phyloP scores from a whole-genome alignment of 192 early-diverging fungal genomes.

The Bifiguratus adelaidae region DNA sequence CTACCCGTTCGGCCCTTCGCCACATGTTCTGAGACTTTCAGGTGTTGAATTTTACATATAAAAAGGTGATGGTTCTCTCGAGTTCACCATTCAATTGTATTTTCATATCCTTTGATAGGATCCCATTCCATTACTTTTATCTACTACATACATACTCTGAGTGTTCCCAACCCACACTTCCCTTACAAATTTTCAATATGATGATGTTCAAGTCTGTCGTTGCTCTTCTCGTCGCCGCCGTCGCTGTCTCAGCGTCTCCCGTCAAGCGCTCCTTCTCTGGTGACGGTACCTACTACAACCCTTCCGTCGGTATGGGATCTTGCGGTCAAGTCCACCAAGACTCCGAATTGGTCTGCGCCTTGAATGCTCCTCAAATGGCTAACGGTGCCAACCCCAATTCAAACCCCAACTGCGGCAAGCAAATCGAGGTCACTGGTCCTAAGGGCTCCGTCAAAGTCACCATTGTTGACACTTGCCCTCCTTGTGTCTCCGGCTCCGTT shows the following conservation, averaged over 20 bases:
- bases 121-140: not conserved
- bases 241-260: not conserved
- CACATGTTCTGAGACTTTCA: too few relatives aligned
- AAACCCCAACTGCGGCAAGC: conserved; percentile 37
- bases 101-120: too few relatives aligned
- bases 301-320: conserved; percentile 42
- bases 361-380: conserved; percentile 43
- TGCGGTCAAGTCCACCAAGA: conserved; percentile 36
- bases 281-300: conserved; percentile 43
- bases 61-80: too few relatives aligned
- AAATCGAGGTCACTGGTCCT: conserved; percentile 31
- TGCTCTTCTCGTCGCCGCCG: not conserved
- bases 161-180: not conserved
- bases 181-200: not conserved
- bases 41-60: too few relatives aligned
- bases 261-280: conserved; percentile 20
- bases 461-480: conserved; percentile 39
- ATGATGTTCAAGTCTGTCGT: not conserved
- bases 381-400: conserved; percentile 30
- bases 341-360: conserved; percentile 36
- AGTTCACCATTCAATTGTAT: too few relatives aligned
- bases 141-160: not conserved
- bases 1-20: too few relatives aligned
- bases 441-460: conserved; percentile 32
- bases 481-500: conserved; percentile 23